These are phyloP conservation scores for Didymella arachidicola DNA, from an alignment of 2,329 filamentous ascomycete species.

Conservation along the genomic window DNA sequence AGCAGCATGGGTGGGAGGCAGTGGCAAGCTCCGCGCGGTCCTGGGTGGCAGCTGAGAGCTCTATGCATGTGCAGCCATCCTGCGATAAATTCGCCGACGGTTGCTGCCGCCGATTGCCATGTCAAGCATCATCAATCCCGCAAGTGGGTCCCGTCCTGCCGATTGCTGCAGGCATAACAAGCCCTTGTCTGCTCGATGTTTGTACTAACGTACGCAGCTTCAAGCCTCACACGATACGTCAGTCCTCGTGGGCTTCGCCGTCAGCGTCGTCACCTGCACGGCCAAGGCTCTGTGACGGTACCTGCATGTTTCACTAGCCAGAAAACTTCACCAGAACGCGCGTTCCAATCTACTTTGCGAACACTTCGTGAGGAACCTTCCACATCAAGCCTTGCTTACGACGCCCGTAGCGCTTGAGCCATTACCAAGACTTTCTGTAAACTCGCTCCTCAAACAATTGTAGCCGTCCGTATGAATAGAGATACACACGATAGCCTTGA, in stretches of 20 bases:
- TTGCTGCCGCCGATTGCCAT: conserved; percentile 7
- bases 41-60: conserved; percentile 25
- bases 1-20: conserved; percentile 37
- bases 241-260: background rate
- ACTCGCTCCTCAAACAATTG: too few species aligned
- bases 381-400: conserved; percentile 6
- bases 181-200: background rate
- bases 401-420: background rate
- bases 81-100: conserved; percentile 8
- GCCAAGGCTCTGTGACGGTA: conserved; percentile 5
- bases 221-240: conserved; percentile 1
- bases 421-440: background rate
- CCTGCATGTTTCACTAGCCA: conserved; percentile 22
- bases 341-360: conserved; percentile 7
- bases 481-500: background rate
- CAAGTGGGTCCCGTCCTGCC: conserved; percentile 13
- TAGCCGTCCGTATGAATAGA: background rate
- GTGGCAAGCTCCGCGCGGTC: conserved; percentile 19
- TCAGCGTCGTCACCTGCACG: conserved; percentile 18
- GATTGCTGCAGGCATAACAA: background rate
- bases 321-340: conserved; percentile 17
- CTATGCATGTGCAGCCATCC: conserved; percentile 19
- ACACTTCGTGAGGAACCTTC: background rate
- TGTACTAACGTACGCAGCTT: background rate
- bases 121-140: conserved; percentile 16